A percentile compares a stretch with the other conserved stretches of the same genome.
Conservation (phyloP, 2,329 filamentous ascomycete genomes). For the Colletotrichum plurivorum region DNA sequence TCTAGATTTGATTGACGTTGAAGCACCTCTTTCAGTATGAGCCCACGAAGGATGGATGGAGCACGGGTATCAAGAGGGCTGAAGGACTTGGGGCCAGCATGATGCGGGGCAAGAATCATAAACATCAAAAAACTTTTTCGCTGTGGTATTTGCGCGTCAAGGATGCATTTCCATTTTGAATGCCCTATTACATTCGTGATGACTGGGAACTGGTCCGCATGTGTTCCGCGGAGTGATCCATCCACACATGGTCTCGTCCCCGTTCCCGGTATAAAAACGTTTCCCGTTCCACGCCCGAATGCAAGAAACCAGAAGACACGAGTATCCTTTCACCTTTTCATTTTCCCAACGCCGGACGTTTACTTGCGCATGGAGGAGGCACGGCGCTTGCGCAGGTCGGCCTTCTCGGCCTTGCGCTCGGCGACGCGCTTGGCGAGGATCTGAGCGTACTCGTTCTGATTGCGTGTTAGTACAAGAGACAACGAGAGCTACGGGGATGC, state of each 20-base stretch:
- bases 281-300: constrained; percentile 54
- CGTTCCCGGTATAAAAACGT: constrained; percentile 44
- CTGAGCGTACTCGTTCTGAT: constrained; percentile 95
- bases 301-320: constrained; percentile 57
- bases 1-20: too few species aligned
- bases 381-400: constrained; percentile 95
- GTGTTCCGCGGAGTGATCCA: constrained; percentile 1
- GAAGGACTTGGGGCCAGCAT: too few species aligned
- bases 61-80: too few species aligned
- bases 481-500: background rate
- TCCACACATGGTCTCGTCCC: background rate
- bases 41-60: too few species aligned
- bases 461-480: constrained; percentile 52
- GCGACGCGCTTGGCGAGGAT: constrained; percentile 96
- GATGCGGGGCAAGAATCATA: background rate
- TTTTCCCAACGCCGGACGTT: constrained; percentile 53
- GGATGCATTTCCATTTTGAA: constrained; percentile 52
- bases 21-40: too few species aligned
- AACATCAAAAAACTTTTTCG: constrained; percentile 32
- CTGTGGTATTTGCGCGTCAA: constrained; percentile 43
- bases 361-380: constrained; percentile 96
- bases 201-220: constrained; percentile 25
- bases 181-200: constrained; percentile 56
- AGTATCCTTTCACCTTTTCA: constrained; percentile 44
- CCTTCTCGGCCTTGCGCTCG: constrained; percentile 95